Evolutionary conservation across 2,329 filamentous ascomycete species (phyloP).

Genomic region (Penicillium sp.): DNA sequence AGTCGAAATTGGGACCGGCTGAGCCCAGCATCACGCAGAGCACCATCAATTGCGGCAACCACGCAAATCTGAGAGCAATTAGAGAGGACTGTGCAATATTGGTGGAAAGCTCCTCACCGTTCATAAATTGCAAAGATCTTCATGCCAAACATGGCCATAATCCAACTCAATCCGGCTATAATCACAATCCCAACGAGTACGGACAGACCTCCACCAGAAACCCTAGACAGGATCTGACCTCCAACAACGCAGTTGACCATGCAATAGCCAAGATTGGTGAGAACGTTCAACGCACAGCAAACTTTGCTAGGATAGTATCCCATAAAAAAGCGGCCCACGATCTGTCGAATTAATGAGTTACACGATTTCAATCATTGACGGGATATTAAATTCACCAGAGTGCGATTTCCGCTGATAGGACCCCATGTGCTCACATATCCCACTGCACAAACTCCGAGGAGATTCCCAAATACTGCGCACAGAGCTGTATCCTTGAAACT

Average conservation of each 20-base stretch:
- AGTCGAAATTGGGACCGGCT: slow-evolving; percentile 38
- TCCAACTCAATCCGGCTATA: slow-evolving; percentile 33
- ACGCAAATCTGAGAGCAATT: slow-evolving; percentile 31
- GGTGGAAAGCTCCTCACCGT: slow-evolving; percentile 25
- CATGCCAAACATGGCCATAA: slow-evolving; percentile 41
- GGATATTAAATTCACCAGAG: slow-evolving; percentile 32
- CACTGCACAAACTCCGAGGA: slow-evolving; percentile 32
- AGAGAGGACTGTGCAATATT: neutral
- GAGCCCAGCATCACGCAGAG: slow-evolving; percentile 41
- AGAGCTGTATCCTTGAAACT: slow-evolving; percentile 40
- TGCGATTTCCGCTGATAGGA: slow-evolving; percentile 41
- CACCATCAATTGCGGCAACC: slow-evolving; percentile 42
- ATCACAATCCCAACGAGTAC: slow-evolving; percentile 40
- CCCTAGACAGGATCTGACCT: slow-evolving; percentile 43
- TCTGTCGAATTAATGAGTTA: slow-evolving; percentile 25
- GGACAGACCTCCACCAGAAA: slow-evolving; percentile 37
- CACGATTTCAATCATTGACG: neutral
- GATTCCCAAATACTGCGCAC: slow-evolving; percentile 37
- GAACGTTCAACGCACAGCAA: slow-evolving; percentile 39
- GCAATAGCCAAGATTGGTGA: slow-evolving; percentile 43
- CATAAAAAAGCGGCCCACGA: slow-evolving; percentile 42
- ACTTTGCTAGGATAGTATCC: slow-evolving; percentile 43
- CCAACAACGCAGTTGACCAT: slow-evolving; percentile 44
- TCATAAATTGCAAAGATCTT: slow-evolving; percentile 44
- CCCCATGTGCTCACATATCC: slow-evolving; percentile 44